A percentile compares a stretch with the other conserved stretches of the same genome.
Evolutionary conservation across 108 stramenopile species (phyloP).

Genomic region (Fistulifera pelliculosa): DNA sequence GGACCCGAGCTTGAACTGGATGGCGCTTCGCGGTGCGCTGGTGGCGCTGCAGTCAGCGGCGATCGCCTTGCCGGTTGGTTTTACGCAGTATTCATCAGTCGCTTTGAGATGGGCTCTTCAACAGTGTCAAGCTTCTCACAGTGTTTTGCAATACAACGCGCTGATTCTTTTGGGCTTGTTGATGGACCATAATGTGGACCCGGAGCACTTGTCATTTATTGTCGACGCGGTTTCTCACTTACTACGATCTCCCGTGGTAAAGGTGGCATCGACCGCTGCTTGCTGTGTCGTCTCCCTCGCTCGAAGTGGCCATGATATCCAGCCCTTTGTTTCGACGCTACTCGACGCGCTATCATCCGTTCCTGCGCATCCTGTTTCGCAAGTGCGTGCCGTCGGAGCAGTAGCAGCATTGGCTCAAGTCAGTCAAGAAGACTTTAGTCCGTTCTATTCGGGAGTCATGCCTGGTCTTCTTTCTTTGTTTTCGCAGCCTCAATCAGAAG

Average conservation of each 20-base stretch:
- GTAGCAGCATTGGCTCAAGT: conserved; percentile 62
- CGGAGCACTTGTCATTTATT: conserved; percentile 18
- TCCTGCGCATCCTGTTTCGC: conserved; percentile 47
- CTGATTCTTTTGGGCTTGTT: conserved; percentile 43
- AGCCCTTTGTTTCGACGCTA: conserved; percentile 31
- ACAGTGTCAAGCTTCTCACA: conserved; percentile 25
- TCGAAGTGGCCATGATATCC: conserved; percentile 11
- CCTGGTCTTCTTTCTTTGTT: conserved; percentile 30
- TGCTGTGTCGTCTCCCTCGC: conserved; percentile 47
- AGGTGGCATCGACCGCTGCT: conserved; percentile 55
- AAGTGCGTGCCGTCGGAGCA: conserved; percentile 41
- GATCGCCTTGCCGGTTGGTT: conserved; percentile 17
- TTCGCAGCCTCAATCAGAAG: conserved; percentile 11
- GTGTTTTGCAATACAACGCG: conserved; percentile 55
- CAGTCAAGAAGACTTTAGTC: conserved; percentile 48
- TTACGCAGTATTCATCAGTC: conserved; percentile 42
- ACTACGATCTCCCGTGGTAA: conserved; percentile 30
- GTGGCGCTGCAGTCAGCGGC: neutral
- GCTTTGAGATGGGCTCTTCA: conserved; percentile 35
- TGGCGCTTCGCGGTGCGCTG: neutral
- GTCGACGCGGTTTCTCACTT: conserved; percentile 24
- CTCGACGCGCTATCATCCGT: conserved; percentile 41
- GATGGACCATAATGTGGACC: conserved; percentile 6
- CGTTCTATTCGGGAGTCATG: conserved; percentile 48
- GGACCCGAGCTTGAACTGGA: neutral